Evolutionary conservation across 2,329 filamentous ascomycete genomes (phyloP), one percentile per base, ranked within the genome.

Genomic region (Eurotiales sp.): DNA sequence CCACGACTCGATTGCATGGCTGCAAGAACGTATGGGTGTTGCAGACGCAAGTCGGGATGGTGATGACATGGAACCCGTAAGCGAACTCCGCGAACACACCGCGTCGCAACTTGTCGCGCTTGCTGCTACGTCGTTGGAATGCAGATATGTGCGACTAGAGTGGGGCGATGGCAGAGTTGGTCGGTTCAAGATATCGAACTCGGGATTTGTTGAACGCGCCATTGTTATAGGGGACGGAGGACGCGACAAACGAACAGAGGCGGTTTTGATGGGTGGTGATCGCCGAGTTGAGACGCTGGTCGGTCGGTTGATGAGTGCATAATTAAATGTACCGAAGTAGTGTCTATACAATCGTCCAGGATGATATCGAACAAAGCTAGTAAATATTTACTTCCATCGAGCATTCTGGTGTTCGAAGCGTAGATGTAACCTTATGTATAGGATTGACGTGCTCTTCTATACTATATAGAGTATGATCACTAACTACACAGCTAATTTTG

Each of bases 81-180:
- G n/a, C n/a, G n/a, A n/a, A n/a, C n/a, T n/a, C n/a, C 37, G 4
- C 14, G 25, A 27, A 15, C 34, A 45, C 6, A 10, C 19, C 15
- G 23, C 60, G 6, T 57, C 65, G 14, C 68, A 66, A 8, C 65
- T 76, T 54, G 56, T 63, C 1, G 67, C 67, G 15, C 47, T 76
- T 36, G 55, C 59, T 15, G 51, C 67, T 3, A 68, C 64, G 3
- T 61, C 69, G 11, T 46, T 71, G 27, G 73, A 76, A 55, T 63
- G 69, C 14, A 61, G 67, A 30, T 73, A 74, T 61, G 60, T 73
- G 22, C 66, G 72, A 10, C 41, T 76, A 14, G 66, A 74, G 53
- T 76, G 72, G 72, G 60, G 58, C 11, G 71, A 74, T 60, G 72
- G 71, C 4, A 66, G 68, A 4, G 66, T 76, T 23, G 73, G 72